Percentiles rank a stretch among this genome's conserved stretches.
Evolutionary conservation across 805 yeast species (phyloP).

Genomic region (Ogataea nitratoaversa): DNA sequence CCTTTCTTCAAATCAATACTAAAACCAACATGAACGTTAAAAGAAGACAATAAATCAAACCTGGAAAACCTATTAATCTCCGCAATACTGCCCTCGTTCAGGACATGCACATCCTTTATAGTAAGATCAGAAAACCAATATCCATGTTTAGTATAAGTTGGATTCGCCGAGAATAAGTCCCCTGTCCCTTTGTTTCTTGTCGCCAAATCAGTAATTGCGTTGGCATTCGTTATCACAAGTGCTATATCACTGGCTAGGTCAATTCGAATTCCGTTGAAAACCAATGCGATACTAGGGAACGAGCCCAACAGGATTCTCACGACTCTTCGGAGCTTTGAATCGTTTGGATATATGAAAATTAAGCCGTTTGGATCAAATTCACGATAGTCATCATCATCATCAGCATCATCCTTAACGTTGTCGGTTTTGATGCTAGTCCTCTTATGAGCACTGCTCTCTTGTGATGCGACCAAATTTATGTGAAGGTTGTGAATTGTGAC

Average conservation of each 20-base stretch:
- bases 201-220: conserved; percentile 4
- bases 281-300: conserved; percentile 21
- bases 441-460: too few species aligned
- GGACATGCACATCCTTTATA: conserved; percentile 3
- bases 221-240: not conserved
- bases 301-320: conserved; percentile 11
- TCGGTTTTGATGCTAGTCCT: not conserved
- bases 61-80: not conserved
- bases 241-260: not conserved
- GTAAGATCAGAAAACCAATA: conserved; percentile 6
- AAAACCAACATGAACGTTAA: conserved; percentile 11
- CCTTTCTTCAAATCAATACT: conserved; percentile 18
- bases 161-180: not conserved
- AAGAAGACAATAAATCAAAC: not conserved
- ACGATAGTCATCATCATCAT: not conserved
- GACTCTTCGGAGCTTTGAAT: conserved; percentile 8
- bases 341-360: conserved; percentile 16
- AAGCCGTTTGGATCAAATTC: conserved; percentile 16
- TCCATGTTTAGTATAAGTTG: not conserved
- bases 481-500: conserved; percentile 7
- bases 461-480: not conserved
- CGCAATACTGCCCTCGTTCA: not conserved
- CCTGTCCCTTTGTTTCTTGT: conserved; percentile 3
- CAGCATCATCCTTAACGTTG: not conserved
- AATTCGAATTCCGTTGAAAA: conserved; percentile 12